Base-by-base conservation (phyloP, 192 early-diverging fungal genomes). In the Backusella tarrabulga region DNA sequence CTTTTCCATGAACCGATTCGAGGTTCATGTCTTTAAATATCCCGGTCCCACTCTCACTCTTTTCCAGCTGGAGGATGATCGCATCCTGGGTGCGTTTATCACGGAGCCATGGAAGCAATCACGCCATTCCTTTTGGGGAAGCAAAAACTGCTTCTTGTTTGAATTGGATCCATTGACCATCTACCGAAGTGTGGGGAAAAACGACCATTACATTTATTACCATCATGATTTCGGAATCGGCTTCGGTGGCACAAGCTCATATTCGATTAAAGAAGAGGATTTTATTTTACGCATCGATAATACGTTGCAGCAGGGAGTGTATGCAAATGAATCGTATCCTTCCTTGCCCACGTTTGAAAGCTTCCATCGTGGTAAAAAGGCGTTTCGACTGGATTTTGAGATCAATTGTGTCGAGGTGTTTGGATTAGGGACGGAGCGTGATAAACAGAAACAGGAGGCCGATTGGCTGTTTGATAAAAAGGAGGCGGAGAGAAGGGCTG, bases 1-100 rank as follows among this genome's bases (percentile, higher is more conserved):
- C 9, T 90, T 87, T 71, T 85, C 85, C 17, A 90, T 88, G 88
- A 90, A 86, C 68, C 76, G 86, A 23, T 90, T 90, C 52, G 81
- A 83, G 50, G 78, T 71, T 2, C 86, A 84, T 44, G 84, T 88
- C 8, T 90, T 88, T 81, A 90, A 90, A 73, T 90, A 90, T 77
- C 82, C 85, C 6, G 88, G 83, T 0, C 87, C 88, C 1, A 90
- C 87, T 0, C 67, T 90, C 17, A 34, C 88, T 3, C 60, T 90
- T 19, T 52, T 90, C 5, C 79, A 83, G 23, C 85, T 34, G 0
- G 54, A 63, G 11, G n/a, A 29, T 29, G 56, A 69, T 89, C 76
- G 46, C 85, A 2, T 50, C 6, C 56, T 90, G 9, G 87, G 85
- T 6, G 88, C 87, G 0, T 87, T 84, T 66, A 77, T 90, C 14